Percentiles rank a stretch among this genome's conserved stretches.
These are phyloP conservation scores for Chenopodium berlandieri DNA, from an alignment of 148 eudicot genomes.

Conservation along the genomic window DNA sequence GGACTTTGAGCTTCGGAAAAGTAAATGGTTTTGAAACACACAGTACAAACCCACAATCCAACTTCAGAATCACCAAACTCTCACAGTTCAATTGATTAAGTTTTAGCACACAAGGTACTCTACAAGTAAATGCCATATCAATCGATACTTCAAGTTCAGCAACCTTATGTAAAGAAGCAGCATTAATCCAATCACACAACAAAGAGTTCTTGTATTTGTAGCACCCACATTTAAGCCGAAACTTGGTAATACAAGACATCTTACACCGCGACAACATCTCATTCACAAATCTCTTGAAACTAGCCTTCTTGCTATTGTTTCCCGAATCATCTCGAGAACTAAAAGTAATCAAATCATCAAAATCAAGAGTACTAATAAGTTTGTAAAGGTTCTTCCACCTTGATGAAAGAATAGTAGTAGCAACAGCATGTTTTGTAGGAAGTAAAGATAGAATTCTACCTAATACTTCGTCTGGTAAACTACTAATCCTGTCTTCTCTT, in stretches of 20 bases:
- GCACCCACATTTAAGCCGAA: slow-evolving; percentile 18
- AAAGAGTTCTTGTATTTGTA: not conserved
- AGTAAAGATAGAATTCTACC: slow-evolving; percentile 19
- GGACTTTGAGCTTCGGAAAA: slow-evolving; percentile 24
- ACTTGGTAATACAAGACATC: slow-evolving; percentile 9
- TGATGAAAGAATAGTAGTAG: slow-evolving; percentile 14
- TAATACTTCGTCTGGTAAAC: slow-evolving; percentile 20
- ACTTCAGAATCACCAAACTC: slow-evolving; percentile 20
- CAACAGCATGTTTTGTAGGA: slow-evolving; percentile 27
- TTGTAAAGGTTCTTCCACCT: slow-evolving; percentile 21
- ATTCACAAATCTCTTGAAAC: slow-evolving; percentile 12
- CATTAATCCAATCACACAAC: slow-evolving; percentile 9
- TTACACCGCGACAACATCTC: not conserved
- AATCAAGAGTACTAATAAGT: slow-evolving; percentile 22
- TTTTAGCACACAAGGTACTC: not conserved
- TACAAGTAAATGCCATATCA: not conserved
- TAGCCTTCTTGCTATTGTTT: not conserved
- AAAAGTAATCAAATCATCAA: slow-evolving; percentile 19
- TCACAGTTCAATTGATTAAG: slow-evolving; percentile 8
- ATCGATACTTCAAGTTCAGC: slow-evolving; percentile 15
- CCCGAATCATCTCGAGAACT: not conserved
- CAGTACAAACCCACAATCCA: slow-evolving; percentile 14
- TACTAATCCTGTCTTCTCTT: slow-evolving; percentile 20
- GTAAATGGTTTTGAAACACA: not conserved
- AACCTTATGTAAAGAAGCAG: not conserved